A percentile compares a stretch with the other conserved stretches of the same genome.
phyloP scores from a whole-genome alignment of 176 grass and related monocot species.

The Eragrostis curvula region DNA sequence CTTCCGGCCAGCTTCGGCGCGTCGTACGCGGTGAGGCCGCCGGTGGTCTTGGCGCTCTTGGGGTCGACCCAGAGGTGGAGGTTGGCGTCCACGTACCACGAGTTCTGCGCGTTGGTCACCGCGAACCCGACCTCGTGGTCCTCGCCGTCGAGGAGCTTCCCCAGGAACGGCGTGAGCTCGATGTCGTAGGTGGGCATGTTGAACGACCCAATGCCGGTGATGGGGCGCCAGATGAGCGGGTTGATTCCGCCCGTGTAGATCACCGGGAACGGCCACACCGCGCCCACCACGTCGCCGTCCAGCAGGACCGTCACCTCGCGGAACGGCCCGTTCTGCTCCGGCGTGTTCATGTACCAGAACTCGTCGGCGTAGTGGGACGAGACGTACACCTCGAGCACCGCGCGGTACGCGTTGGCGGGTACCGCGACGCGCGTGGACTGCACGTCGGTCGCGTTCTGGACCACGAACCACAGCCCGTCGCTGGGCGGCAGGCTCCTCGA shows the following conservation, averaged over 20 bases:
- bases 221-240: constrained; percentile 93
- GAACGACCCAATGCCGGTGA: constrained; percentile 94
- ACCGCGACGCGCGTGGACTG: constrained; percentile 53
- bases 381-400: constrained; percentile 90
- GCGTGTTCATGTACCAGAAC: constrained; percentile 98
- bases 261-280: constrained; percentile 93
- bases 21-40: constrained; percentile 55
- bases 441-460: constrained; percentile 68
- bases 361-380: constrained; percentile 82
- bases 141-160: constrained; percentile 67
- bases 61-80: constrained; percentile 90
- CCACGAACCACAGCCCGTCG: constrained; percentile 83
- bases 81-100: constrained; percentile 89
- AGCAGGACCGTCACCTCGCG: constrained; percentile 74
- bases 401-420: constrained; percentile 78
- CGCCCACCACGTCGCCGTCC: constrained; percentile 73
- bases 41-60: constrained; percentile 53
- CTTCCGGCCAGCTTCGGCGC: constrained; percentile 51
- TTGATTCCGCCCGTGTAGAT: constrained; percentile 91
- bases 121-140: constrained; percentile 75
- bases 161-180: constrained; percentile 90
- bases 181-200: constrained; percentile 84
- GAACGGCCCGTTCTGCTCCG: constrained; percentile 82
- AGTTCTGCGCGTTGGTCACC: constrained; percentile 72
- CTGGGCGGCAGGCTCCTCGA: constrained; percentile 63